These are phyloP conservation scores for Triticum timopheevii DNA, from an alignment of 176 grass and related monocot species.

Conservation along the genomic window DNA sequence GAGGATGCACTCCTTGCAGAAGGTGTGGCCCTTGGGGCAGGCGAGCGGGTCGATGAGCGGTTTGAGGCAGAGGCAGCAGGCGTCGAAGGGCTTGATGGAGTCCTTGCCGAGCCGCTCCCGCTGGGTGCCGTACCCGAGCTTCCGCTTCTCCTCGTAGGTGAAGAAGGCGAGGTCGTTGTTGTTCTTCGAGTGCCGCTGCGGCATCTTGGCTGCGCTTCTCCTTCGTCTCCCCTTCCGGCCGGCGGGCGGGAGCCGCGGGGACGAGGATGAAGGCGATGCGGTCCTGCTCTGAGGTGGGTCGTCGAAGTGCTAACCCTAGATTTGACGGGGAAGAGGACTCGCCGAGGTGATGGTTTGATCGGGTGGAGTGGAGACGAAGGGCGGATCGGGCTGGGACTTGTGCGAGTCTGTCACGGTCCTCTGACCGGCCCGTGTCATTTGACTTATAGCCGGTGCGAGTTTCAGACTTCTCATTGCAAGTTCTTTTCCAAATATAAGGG, in stretches of 20 bases:
- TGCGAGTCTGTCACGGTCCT: neutral
- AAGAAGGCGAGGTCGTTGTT: conserved; percentile 99
- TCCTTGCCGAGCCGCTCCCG: conserved; percentile 97
- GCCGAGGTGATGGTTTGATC: neutral
- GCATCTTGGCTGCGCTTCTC: conserved; percentile 47
- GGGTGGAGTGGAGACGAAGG: neutral
- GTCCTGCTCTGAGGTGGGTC: neutral
- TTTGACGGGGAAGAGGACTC: conserved; percentile 17
- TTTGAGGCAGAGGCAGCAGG: conserved; percentile 98
- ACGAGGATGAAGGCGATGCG: neutral
- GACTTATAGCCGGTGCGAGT: neutral
- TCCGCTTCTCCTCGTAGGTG: conserved; percentile 99
- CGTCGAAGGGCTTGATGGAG: conserved; percentile 99
- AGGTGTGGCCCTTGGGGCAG: conserved; percentile 90
- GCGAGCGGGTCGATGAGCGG: conserved; percentile 83
- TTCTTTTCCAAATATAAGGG: no score
- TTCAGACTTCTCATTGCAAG: no score
- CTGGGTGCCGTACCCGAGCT: conserved; percentile 98
- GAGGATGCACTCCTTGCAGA: conserved; percentile 99
- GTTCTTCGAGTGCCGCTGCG: conserved; percentile 99
- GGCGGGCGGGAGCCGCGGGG: neutral
- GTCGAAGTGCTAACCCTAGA: conserved; percentile 40
- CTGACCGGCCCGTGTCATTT: neutral
- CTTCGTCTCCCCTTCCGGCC: neutral
- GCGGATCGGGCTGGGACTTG: neutral